Percentiles rank a stretch among this genome's conserved stretches.
Evolutionary conservation across 208 protist genomes (phyloP).

Genomic region (Trypanosoma rangeli): DNA sequence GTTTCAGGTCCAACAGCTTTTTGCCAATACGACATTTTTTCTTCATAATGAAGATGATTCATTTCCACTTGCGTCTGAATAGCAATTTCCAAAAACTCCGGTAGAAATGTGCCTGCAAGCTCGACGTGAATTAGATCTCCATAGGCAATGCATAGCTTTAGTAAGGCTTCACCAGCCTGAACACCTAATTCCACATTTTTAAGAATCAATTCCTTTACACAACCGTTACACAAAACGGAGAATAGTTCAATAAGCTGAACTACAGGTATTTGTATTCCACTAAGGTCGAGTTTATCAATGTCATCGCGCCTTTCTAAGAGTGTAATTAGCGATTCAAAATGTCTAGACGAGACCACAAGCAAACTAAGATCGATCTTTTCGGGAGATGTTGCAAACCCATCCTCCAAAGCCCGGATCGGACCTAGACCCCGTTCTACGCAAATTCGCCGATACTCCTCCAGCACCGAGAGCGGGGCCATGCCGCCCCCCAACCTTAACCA

Average conservation of each 20-base stretch:
- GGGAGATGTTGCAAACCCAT: constrained; percentile 21
- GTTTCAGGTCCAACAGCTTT: constrained; percentile 28
- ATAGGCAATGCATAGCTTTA: constrained; percentile 40
- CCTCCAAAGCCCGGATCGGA: constrained; percentile 11
- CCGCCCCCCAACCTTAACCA: too few relatives aligned
- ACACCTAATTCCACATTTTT: constrained; percentile 37
- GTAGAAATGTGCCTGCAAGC: constrained; percentile 36
- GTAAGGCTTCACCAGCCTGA: constrained; percentile 28
- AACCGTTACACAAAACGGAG: constrained; percentile 32
- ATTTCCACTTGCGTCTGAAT: constrained; percentile 45
- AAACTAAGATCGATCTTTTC: constrained; percentile 41
- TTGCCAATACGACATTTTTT: constrained; percentile 4
- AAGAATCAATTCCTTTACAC: constrained; percentile 42
- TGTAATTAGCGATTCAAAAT: constrained; percentile 38
- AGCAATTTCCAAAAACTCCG: constrained; percentile 30
- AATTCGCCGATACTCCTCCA: constrained; percentile 27
- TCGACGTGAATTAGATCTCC: constrained; percentile 34
- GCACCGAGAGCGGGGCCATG: constrained; percentile 10
- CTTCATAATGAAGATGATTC: constrained; percentile 35
- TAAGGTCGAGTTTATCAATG: constrained; percentile 51
- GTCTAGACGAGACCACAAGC: constrained; percentile 45
- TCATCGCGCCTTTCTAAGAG: constrained; percentile 44
- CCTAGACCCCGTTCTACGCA: constrained; percentile 22
- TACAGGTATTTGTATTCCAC: constrained; percentile 32
- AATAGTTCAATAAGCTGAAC: constrained; percentile 39